These are phyloP conservation scores for Macadamia integrifolia DNA, from an alignment of 164 flowering plant species.

Conservation along the genomic window DNA sequence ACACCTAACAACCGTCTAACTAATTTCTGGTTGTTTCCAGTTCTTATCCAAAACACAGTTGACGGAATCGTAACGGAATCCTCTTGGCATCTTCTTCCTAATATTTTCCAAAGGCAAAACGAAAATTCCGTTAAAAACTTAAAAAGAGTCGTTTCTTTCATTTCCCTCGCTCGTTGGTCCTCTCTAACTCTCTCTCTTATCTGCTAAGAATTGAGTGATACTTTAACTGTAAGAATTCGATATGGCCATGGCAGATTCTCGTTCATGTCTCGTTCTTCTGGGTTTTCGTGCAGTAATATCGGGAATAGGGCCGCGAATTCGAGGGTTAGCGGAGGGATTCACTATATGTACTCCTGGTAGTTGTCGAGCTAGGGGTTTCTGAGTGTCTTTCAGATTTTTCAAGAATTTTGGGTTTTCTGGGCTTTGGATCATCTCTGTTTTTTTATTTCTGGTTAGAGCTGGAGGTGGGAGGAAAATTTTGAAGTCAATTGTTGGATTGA, in stretches of 20 bases:
- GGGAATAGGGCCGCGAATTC: conserved; percentile 10
- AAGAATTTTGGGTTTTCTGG: background rate
- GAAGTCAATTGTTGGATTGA: background rate
- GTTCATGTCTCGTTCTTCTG: background rate
- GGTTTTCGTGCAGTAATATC: conserved; percentile 5
- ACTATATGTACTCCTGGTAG: background rate
- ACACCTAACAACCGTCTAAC: no score
- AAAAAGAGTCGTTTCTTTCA: no score
- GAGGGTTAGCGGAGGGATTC: conserved; percentile 4
- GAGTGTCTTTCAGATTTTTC: background rate
- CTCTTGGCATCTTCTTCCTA: no score
- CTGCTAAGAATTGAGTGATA: conserved; percentile 8
- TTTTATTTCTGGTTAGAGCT: background rate
- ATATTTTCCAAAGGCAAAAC: no score
- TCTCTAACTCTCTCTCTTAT: background rate
- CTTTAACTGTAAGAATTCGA: no score
- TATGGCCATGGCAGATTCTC: conserved; percentile 14
- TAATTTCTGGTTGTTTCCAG: no score
- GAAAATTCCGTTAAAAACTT: no score
- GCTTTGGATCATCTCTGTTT: background rate
- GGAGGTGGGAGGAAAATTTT: background rate
- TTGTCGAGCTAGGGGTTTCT: conserved; percentile 1
- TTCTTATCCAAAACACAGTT: no score
- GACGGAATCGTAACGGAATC: no score
- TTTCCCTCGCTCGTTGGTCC: background rate